These are phyloP conservation scores for Pseudocercospora macadamiae DNA, from an alignment of 2,329 filamentous ascomycete genomes.

Conservation along the genomic window DNA sequence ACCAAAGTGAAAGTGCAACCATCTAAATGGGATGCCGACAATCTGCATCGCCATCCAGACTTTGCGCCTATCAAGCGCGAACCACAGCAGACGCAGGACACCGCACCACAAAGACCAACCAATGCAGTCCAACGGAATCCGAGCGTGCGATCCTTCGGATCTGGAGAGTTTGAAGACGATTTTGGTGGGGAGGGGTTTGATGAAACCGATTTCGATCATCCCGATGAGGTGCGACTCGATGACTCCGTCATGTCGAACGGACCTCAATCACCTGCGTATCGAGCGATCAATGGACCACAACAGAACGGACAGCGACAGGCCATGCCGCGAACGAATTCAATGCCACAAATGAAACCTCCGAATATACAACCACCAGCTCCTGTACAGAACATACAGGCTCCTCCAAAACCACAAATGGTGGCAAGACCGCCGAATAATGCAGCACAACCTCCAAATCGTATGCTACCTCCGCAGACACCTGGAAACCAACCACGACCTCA, in stretches of 20 bases:
- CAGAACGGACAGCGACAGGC: constrained; percentile 29
- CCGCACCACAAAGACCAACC: constrained; percentile 16
- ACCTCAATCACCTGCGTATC: constrained; percentile 24
- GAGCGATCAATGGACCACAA: constrained; percentile 20
- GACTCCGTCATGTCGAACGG: constrained; percentile 31
- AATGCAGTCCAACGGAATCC: constrained; percentile 26
- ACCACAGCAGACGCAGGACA: constrained; percentile 23
- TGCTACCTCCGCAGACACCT: constrained; percentile 35
- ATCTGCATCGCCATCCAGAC: constrained; percentile 79
- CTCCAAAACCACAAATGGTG: constrained; percentile 29
- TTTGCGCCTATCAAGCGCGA: constrained; percentile 66
- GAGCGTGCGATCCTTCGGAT: constrained; percentile 40
- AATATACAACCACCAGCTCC: constrained; percentile 33
- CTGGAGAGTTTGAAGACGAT: constrained; percentile 57
- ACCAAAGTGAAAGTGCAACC: constrained; percentile 82
- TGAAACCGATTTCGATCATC: constrained; percentile 64
- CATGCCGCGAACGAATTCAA: constrained; percentile 36
- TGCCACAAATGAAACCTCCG: constrained; percentile 36
- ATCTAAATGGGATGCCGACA: constrained; percentile 75
- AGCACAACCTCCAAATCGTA: constrained; percentile 28
- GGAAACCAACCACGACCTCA: constrained; percentile 33
- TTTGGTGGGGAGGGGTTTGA: constrained; percentile 59
- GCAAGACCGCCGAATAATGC: constrained; percentile 27
- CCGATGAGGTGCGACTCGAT: constrained; percentile 72
- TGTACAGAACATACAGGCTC: constrained; percentile 27